Percentiles rank a stretch among this genome's conserved stretches.
Evolutionary conservation across 805 yeast genomes (phyloP).

Genomic region (Danielia oregonensis): DNA sequence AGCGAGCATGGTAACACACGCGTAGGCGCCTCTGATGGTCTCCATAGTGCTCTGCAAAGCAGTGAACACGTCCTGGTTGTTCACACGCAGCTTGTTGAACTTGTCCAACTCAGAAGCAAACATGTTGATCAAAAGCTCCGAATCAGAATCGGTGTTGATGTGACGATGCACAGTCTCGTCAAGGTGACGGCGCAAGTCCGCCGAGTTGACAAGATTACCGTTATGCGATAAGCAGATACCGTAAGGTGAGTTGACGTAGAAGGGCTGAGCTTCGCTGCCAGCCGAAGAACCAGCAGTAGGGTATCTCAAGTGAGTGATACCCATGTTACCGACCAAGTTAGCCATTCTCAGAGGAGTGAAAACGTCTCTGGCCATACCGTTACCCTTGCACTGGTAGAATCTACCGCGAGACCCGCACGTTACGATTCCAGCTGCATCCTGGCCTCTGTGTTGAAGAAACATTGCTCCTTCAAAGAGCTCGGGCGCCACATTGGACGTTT

Average conservation of each 20-base stretch:
- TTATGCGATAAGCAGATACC: slow-evolving; percentile 90
- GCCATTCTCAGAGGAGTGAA: slow-evolving; percentile 79
- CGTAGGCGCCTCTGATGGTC: slow-evolving; percentile 92
- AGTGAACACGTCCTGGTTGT: slow-evolving; percentile 80
- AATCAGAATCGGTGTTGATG: slow-evolving; percentile 94
- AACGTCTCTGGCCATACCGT: slow-evolving; percentile 98
- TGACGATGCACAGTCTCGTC: slow-evolving; percentile 96
- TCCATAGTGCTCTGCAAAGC: slow-evolving; percentile 83
- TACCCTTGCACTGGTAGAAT: slow-evolving; percentile 95
- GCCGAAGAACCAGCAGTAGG: slow-evolving; percentile 98
- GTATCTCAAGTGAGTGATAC: slow-evolving; percentile 89
- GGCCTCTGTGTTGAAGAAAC: slow-evolving; percentile 95
- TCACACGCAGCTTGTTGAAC: slow-evolving; percentile 89
- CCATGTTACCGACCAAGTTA: slow-evolving; percentile 89
- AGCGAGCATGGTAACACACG: slow-evolving; percentile 91
- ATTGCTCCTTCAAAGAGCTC: slow-evolving; percentile 90
- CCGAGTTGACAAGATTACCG: slow-evolving; percentile 90
- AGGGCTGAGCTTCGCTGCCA: slow-evolving; percentile 97
- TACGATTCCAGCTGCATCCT: slow-evolving; percentile 98
- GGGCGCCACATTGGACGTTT: slow-evolving; percentile 69
- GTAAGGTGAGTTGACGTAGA: slow-evolving; percentile 95
- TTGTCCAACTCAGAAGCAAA: slow-evolving; percentile 91
- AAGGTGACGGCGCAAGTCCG: slow-evolving; percentile 68
- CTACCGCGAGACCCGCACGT: slow-evolving; percentile 94
- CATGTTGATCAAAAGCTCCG: slow-evolving; percentile 82